phyloP scores from a whole-genome alignment of 2,329 filamentous ascomycete genomes.

The Alternaria longipes region DNA sequence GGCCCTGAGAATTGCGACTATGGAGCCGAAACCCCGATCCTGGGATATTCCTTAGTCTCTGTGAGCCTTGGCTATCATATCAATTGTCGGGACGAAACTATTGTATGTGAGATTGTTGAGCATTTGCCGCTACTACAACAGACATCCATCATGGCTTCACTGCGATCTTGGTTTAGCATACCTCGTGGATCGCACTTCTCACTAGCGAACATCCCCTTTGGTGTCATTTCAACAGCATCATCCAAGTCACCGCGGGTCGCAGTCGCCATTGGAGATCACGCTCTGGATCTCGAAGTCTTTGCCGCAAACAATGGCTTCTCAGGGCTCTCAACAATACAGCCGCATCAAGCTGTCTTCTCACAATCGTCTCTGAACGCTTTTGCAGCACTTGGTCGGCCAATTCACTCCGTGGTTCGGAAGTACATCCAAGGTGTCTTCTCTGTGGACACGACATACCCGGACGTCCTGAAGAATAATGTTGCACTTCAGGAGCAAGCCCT shows the following conservation, averaged over 20 bases:
- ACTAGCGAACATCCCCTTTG: slow-evolving; percentile 82
- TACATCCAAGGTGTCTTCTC: slow-evolving; percentile 74
- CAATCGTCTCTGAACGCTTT: slow-evolving; percentile 76
- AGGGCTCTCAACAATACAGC: slow-evolving; percentile 64
- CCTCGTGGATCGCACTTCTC: slow-evolving; percentile 73
- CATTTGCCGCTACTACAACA: not conserved
- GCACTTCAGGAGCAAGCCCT: slow-evolving; percentile 66
- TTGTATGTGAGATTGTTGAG: not conserved
- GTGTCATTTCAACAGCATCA: slow-evolving; percentile 74
- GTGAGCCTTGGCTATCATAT: not conserved
- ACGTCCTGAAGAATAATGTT: slow-evolving; percentile 70
- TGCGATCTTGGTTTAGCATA: slow-evolving; percentile 67
- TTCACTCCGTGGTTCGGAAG: slow-evolving; percentile 73
- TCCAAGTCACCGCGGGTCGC: slow-evolving; percentile 69
- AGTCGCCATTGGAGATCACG: slow-evolving; percentile 76
- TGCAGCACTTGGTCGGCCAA: slow-evolving; percentile 72
- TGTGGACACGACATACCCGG: slow-evolving; percentile 66
- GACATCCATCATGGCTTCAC: slow-evolving; percentile 42
- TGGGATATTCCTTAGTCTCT: not conserved
- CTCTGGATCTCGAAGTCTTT: slow-evolving; percentile 73
- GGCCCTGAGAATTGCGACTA: slow-evolving; percentile 6
- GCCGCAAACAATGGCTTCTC: slow-evolving; percentile 67
- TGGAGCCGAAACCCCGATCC: slow-evolving; percentile 25
- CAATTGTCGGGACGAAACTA: not conserved
- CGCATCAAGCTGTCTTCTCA: slow-evolving; percentile 69